These are phyloP conservation scores for Pterocarpus macrocarpus DNA, from an alignment of 306 rosid genomes.

Conservation along the genomic window DNA sequence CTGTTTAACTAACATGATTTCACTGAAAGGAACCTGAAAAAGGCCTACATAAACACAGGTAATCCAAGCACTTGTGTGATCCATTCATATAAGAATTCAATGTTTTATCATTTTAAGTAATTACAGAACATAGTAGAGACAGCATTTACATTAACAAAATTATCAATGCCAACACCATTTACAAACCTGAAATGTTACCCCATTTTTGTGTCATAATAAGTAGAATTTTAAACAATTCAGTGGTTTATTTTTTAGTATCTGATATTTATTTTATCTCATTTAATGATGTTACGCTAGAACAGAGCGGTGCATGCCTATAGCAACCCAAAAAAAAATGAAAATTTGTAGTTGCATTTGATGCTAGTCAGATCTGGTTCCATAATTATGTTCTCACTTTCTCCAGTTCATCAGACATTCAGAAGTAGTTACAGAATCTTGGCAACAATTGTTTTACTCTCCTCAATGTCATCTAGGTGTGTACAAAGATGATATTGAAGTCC, in stretches of 20 bases:
- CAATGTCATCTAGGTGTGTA: conserved; percentile 3
- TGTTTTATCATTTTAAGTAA: neutral
- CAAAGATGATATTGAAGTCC: conserved; percentile 4
- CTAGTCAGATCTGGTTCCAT: neutral
- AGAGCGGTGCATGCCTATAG: neutral
- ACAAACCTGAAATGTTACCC: neutral
- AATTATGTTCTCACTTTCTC: neutral
- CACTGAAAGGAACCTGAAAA: neutral
- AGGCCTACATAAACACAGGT: neutral
- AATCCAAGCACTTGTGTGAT: neutral
- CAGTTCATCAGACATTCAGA: neutral
- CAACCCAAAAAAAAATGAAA: neutral
- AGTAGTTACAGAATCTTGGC: conserved; percentile 18
- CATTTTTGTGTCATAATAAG: neutral
- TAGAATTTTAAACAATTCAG: neutral
- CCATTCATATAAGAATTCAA: neutral
- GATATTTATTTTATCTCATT: neutral
- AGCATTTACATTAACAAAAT: neutral
- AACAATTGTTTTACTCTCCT: conserved; percentile 8
- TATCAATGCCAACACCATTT: neutral
- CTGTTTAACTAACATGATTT: neutral
- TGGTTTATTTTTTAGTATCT: neutral
- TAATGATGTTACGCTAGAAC: too few relatives aligned
- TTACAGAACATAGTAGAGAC: neutral
- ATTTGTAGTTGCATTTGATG: neutral